phyloP scores from a whole-genome alignment of 1,284 basidiomycete species.

The Apiotrichum mycotoxinovorans region DNA sequence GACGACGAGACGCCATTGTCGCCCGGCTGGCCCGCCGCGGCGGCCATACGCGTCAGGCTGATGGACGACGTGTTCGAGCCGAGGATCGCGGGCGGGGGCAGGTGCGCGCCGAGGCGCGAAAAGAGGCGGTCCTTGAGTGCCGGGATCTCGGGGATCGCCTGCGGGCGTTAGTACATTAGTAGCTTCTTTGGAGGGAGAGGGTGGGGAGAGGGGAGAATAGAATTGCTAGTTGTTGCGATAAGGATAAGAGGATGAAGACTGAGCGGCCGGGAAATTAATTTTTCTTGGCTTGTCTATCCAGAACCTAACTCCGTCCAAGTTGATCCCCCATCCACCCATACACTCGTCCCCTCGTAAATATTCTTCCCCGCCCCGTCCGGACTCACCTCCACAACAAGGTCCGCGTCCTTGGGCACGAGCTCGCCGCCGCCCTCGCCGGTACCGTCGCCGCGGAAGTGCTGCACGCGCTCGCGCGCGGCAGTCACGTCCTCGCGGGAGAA shows the following conservation, averaged over 20 bases:
- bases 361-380: not conserved
- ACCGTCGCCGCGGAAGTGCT: constrained; percentile 53
- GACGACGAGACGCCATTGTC: constrained; percentile 29
- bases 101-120: constrained; percentile 61
- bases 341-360: too few species aligned
- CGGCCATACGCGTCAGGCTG: constrained; percentile 88
- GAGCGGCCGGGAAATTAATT: too few species aligned
- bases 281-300: too few species aligned
- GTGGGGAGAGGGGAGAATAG: not conserved
- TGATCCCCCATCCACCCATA: too few species aligned
- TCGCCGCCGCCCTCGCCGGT: constrained; percentile 37
- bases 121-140: constrained; percentile 78
- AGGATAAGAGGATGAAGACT: too few species aligned
- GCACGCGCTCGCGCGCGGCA: constrained; percentile 65
- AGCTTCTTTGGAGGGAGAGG: not conserved
- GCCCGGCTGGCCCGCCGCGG: constrained; percentile 59
- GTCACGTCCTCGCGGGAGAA: constrained; percentile 67
- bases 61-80: constrained; percentile 94
- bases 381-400: constrained; percentile 83
- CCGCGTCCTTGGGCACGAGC: constrained; percentile 62
- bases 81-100: constrained; percentile 73
- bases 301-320: too few species aligned
- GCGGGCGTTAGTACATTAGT: constrained; percentile 3
- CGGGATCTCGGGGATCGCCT: constrained; percentile 88
- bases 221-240: not conserved